These are phyloP conservation scores for Ceratocystis ficicola DNA, from an alignment of 2,329 filamentous ascomycete species.

Conservation along the genomic window DNA sequence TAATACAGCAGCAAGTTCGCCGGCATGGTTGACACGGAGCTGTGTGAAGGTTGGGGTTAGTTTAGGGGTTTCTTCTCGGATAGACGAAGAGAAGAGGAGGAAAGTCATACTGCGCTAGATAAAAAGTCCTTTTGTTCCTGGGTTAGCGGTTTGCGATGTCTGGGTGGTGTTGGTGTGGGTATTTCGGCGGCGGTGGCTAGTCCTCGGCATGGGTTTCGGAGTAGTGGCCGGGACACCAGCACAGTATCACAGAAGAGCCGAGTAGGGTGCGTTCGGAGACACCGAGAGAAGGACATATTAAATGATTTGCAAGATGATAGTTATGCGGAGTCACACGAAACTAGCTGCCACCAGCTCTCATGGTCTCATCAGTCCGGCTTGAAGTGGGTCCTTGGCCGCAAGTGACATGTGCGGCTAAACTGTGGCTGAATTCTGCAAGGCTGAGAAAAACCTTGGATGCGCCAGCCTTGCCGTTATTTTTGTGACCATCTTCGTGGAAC, in stretches of 20 bases:
- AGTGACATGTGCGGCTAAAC: not conserved
- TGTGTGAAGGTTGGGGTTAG: constrained; percentile 27
- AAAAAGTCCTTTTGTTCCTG: constrained; percentile 61
- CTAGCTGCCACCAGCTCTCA: too few relatives aligned
- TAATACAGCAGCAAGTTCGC: constrained; percentile 88
- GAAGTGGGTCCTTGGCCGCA: not conserved
- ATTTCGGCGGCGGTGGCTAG: constrained; percentile 22
- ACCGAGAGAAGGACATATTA: not conserved
- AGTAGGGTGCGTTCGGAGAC: not conserved
- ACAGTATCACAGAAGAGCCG: not conserved
- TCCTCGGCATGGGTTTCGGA: not conserved
- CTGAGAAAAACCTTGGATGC: not conserved
- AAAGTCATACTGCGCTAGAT: constrained; percentile 48
- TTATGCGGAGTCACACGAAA: too few relatives aligned
- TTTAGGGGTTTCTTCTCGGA: not conserved
- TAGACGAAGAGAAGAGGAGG: not conserved
- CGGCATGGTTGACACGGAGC: constrained; percentile 93
- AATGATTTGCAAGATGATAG: not conserved
- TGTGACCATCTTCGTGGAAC: not conserved
- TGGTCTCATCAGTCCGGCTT: not conserved
- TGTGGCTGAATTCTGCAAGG: not conserved
- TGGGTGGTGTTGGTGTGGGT: constrained; percentile 26
- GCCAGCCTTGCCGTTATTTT: constrained; percentile 2
- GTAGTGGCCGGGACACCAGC: not conserved
- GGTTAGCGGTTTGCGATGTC: constrained; percentile 49